Evolutionary conservation across 2,329 filamentous ascomycete species (phyloP).

Genomic region (Trichoderma breve): DNA sequence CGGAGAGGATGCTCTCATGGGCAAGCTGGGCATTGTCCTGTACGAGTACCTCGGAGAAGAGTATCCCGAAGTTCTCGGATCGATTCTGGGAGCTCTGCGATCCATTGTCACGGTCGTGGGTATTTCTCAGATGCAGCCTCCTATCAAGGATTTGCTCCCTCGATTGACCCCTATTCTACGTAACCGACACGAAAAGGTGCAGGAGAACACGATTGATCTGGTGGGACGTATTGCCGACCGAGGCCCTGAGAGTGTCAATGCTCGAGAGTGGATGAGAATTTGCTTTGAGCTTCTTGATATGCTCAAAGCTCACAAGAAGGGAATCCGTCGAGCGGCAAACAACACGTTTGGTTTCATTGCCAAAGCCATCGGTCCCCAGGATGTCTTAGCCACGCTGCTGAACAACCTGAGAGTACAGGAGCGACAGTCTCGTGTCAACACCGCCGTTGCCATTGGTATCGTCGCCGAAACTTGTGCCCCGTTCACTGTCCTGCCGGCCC

Average conservation of each 20-base stretch:
- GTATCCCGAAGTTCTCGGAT: conserved; percentile 95
- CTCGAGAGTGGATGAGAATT: conserved; percentile 99
- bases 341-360: conserved; percentile 99
- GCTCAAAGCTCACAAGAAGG: conserved; percentile 99
- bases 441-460: conserved; percentile 96
- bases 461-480: conserved; percentile 97
- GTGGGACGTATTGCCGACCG: conserved; percentile 97
- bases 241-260: conserved; percentile 93
- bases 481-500: conserved; percentile 94
- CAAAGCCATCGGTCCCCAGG: conserved; percentile 96
- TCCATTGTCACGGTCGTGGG: conserved; percentile 97
- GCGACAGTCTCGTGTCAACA: conserved; percentile 96
- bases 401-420: conserved; percentile 98
- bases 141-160: conserved; percentile 92
- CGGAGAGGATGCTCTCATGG: conserved; percentile 92
- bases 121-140: conserved; percentile 97
- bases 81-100: conserved; percentile 89
- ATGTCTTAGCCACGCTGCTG: conserved; percentile 90
- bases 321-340: conserved; percentile 95
- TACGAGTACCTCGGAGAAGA: conserved; percentile 99
- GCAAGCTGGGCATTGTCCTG: conserved; percentile 87
- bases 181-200: conserved; percentile 98
- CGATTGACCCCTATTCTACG: conserved; percentile 96
- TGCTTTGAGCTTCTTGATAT: conserved; percentile 99
- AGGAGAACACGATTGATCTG: conserved; percentile 97